Evolutionary conservation across 176 grass and related monocot genomes (phyloP).

Genomic region (Raddia guianensis): DNA sequence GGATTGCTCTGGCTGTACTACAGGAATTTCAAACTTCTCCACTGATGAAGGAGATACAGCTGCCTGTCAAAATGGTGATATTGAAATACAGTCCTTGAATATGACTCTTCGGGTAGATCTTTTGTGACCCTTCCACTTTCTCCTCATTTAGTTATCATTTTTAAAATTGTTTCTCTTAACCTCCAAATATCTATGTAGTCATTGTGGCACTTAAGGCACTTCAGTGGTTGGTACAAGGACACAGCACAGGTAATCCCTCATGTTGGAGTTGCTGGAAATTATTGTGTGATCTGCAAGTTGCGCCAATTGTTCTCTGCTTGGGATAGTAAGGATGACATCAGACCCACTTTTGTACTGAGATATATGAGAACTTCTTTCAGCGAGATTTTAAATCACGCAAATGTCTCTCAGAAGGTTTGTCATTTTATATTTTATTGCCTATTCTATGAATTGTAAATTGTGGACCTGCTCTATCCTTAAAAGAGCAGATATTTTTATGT

Average conservation of each 20-base stretch:
- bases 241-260: conserved; percentile 18
- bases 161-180: conserved; percentile 1
- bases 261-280: neutral
- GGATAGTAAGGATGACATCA: neutral
- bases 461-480: neutral
- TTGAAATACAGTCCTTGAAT: conserved; percentile 9
- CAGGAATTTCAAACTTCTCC: conserved; percentile 14
- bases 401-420: conserved; percentile 25
- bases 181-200: conserved; percentile 16
- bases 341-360: neutral
- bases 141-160: neutral
- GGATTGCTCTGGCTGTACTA: conserved; percentile 6
- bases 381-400: neutral
- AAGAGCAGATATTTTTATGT: neutral
- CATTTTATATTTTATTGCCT: neutral
- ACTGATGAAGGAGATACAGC: neutral
- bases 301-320: conserved; percentile 16
- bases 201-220: conserved; percentile 33
- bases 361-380: conserved; percentile 16
- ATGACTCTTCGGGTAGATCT: conserved; percentile 22
- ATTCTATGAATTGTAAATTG: neutral
- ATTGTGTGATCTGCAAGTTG: conserved; percentile 16
- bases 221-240: conserved; percentile 14
- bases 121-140: conserved; percentile 2
- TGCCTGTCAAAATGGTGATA: neutral